Conservation (phyloP, 805 yeast species). For the Saturnispora galanensis region DNA sequence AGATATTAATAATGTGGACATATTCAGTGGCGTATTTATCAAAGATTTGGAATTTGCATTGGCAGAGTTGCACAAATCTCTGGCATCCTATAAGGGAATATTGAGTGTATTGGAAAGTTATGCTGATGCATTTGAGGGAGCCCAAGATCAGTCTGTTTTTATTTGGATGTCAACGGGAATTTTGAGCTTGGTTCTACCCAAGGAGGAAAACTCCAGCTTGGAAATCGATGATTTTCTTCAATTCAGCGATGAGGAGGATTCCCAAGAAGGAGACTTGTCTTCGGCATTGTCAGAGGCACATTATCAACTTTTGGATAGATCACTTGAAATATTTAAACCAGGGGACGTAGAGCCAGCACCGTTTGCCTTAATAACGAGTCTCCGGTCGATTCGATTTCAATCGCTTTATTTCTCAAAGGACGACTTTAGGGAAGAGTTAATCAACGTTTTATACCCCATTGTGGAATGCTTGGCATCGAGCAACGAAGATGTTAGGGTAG, state of each 20-base stretch:
- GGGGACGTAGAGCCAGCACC: not conserved
- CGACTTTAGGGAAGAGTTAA: constrained; percentile 45
- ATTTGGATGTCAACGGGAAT: constrained; percentile 31
- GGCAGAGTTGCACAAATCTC: constrained; percentile 3
- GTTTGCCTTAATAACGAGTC: constrained; percentile 26
- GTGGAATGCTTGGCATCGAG: constrained; percentile 61
- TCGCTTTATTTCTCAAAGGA: not conserved
- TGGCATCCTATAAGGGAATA: not conserved
- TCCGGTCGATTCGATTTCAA: constrained; percentile 33
- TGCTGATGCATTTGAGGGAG: not conserved
- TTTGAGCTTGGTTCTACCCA: not conserved
- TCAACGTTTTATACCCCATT: constrained; percentile 64
- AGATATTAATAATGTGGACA: not conserved
- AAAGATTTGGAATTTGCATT: constrained; percentile 17
- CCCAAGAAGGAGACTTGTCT: constrained; percentile 6
- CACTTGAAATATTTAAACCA: not conserved
- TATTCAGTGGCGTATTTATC: constrained; percentile 19
- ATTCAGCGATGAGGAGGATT: constrained; percentile 17
- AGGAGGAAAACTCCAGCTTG: not conserved
- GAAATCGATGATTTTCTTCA: constrained; percentile 16
- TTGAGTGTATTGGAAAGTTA: not conserved
- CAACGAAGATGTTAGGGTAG: constrained; percentile 34
- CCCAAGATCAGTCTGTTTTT: constrained; percentile 14
- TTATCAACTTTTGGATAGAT: constrained; percentile 6
- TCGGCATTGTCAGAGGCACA: not conserved